Evolutionary conservation across 306 rosid species (phyloP), one percentile per base, ranked within the genome.

Genomic region (Lupinus albus): DNA sequence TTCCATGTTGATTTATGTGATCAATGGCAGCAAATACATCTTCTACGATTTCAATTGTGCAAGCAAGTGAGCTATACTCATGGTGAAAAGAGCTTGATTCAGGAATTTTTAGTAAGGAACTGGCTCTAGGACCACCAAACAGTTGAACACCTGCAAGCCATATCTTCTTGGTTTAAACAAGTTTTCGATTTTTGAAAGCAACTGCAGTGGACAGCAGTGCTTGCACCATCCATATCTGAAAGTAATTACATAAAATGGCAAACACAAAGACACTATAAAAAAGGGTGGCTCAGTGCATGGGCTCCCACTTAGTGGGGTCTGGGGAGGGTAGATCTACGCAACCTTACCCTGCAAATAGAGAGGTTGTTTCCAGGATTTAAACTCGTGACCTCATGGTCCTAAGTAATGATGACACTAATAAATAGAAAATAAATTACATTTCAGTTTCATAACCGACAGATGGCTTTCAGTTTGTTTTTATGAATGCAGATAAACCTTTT

Each of bases 21-120:
- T 86, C 80, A 76, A 88, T 85, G 61, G 99, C 99, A 51, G 84
- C 79, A 58, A 18, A 70, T 8, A 93, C 88, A 78, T 93, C 91
- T 32, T 86, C 97, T 25, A 90, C 97, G 46, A 93, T 83, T 78
- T 93, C 97, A 49, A 93, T 35, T 18, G 96, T 81, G 83, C 96
- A 93, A 39, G 95, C 84, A 72, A 79, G 38, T 64, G 90, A 82
- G 44, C 90, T 78, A 64, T 88, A 90, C 78, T 93, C 99, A 3
- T 66, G 77, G 79, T 85, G 92, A 69, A 85, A 81, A 15, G 88
- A 71, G 50, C 66, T 45, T 25, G 90, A 72, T 83, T 83, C 82
- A n/a, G 76, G 1, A 78, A 90, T 81, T 2, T 80, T 79, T 68
- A 90, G 60, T 44, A 84, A 52, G 59, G 63, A 35, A 78, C 92